Percentiles rank a stretch among this genome's conserved stretches.
These are phyloP conservation scores for Silybum marianum DNA, from an alignment of 129 eudicot species.

Conservation along the genomic window DNA sequence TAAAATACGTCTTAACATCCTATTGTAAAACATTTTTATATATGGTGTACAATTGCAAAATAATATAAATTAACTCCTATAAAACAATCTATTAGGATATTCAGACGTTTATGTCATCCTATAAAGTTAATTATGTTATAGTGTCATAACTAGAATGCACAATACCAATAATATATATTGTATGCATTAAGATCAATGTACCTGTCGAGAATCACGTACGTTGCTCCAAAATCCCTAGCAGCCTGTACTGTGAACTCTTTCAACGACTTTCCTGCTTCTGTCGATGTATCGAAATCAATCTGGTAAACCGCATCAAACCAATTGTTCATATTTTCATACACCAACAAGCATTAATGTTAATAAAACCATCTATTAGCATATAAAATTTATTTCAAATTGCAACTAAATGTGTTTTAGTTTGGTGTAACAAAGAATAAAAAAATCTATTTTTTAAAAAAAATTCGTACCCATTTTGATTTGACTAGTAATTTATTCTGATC, in stretches of 20 bases:
- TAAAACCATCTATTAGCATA: background rate
- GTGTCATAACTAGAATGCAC: background rate
- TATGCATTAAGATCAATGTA: background rate
- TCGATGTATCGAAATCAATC: conserved; percentile 47
- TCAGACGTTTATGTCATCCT: background rate
- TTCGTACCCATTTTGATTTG: background rate
- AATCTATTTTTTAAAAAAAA: background rate
- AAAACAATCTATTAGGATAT: background rate
- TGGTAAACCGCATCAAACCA: background rate
- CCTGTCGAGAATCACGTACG: conserved; percentile 52
- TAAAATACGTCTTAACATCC: background rate
- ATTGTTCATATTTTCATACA: background rate
- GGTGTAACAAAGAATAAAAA: background rate
- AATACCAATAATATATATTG: background rate
- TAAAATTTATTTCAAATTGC: background rate
- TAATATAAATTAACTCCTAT: background rate
- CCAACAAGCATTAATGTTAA: background rate
- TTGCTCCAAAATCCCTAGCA: conserved; percentile 45
- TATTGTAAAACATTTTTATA: background rate
- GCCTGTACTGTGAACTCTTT: conserved; percentile 44
- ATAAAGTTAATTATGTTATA: background rate
- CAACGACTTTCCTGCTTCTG: conserved; percentile 40
- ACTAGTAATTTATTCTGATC: background rate
- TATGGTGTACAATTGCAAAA: too few relatives aligned
- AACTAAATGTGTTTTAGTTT: background rate